Evolutionary conservation across 2,329 filamentous ascomycete species (phyloP), one percentile per base, ranked within the genome.

Genomic region (Trichocomaceae sp.): DNA sequence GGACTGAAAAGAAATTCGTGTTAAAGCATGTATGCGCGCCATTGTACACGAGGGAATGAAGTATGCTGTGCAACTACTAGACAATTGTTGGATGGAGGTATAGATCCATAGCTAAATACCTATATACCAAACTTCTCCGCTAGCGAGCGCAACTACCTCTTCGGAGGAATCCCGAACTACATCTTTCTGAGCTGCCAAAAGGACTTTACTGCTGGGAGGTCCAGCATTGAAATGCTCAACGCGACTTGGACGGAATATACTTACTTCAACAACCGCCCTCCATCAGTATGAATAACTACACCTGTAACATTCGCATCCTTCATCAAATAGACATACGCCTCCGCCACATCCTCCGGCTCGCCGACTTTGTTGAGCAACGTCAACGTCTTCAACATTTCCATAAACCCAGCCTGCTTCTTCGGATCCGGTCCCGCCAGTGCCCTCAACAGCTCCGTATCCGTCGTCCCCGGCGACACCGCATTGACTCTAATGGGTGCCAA

Each of bases 141-240:
- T 61, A 95, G 95, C 69, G 82, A 83, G 54, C 85, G 92, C 47
- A 96, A 96, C 72, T 84, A 84, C 59, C 79, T 86, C 12, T 79
- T 97, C 1, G 91, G 91, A 8, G 86, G 84, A n/a, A 95, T 97
- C 57, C 92, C 92, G 0, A 97, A 96, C 75, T 96, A 97, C 66
- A 84, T 96, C 63, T 97, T 93, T 83, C 73, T 97, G 22, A 92
- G 92, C 31, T 93, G 90, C 66, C 87, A 87, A 55, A 92, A 93
- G 74, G 85, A 86, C 61, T 85, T 86, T 20, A 73, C 73, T 7
- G 74, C 76, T 3, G 76, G 77, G 3, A 80, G 83, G 35, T 63
- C 69, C 59, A 77, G 84, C 20, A 81, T 96, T 46, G 89, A 91
- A 66, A 87, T 86, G 60, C 82, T 96, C 54, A 88, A 96, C 69